These are phyloP conservation scores for Globisporangium spinosum DNA, from an alignment of 352 stramenopile genomes.

Conservation along the genomic window DNA sequence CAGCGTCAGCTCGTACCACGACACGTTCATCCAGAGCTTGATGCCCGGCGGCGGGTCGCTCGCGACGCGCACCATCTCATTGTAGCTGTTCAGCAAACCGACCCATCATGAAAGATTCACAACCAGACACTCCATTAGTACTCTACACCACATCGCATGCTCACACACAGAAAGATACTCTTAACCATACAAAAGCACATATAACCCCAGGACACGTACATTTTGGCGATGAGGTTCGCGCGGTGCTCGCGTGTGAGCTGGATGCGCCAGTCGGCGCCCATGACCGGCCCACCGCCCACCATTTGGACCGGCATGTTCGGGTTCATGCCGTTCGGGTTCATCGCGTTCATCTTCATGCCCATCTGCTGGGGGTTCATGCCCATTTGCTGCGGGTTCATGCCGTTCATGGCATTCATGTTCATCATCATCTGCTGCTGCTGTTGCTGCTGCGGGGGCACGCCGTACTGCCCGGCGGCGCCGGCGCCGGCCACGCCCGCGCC, in stretches of 20 bases:
- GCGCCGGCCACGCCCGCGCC: slow-evolving; percentile 18
- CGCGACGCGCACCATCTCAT: slow-evolving; percentile 82
- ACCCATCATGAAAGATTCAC: background rate
- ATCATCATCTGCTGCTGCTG: slow-evolving; percentile 58
- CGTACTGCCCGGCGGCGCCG: slow-evolving; percentile 25
- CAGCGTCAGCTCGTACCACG: slow-evolving; percentile 80
- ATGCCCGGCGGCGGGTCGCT: slow-evolving; percentile 73
- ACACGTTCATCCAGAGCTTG: slow-evolving; percentile 87
- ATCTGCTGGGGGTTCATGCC: slow-evolving; percentile 38
- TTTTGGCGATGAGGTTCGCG: slow-evolving; percentile 82
- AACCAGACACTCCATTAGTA: slow-evolving; percentile 2
- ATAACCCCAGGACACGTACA: slow-evolving; percentile 36
- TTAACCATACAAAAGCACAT: background rate
- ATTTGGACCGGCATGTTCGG: slow-evolving; percentile 22
- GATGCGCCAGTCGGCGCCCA: slow-evolving; percentile 68
- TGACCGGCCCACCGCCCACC: slow-evolving; percentile 21
- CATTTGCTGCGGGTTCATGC: slow-evolving; percentile 29
- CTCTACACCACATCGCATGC: background rate
- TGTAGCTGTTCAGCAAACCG: slow-evolving; percentile 41
- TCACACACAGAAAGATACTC: slow-evolving; percentile 11
- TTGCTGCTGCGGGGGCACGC: slow-evolving; percentile 31
- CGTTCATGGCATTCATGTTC: slow-evolving; percentile 55
- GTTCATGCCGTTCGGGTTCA: slow-evolving; percentile 37
- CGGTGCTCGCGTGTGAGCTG: slow-evolving; percentile 79
- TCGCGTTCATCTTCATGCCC: slow-evolving; percentile 48